A percentile compares a stretch with the other conserved stretches of the same genome.
These are phyloP conservation scores for Neofusicoccum kwambonambiense DNA, from an alignment of 2,329 filamentous ascomycete species.

Conservation along the genomic window DNA sequence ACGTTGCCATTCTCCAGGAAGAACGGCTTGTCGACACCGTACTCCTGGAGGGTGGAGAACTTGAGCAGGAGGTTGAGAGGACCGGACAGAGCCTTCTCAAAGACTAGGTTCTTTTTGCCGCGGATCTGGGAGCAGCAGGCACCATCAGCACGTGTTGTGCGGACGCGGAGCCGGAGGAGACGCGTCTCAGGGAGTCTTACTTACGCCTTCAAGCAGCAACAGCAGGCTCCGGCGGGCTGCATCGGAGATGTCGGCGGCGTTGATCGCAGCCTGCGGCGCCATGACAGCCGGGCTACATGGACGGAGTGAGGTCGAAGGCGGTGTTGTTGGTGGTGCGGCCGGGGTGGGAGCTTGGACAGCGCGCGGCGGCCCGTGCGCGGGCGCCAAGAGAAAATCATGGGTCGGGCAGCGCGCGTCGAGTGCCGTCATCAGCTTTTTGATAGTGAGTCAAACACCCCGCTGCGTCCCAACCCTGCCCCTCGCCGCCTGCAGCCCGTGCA, in stretches of 20 bases:
- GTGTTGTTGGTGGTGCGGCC: not conserved
- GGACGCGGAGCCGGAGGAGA: not conserved
- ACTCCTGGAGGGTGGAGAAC: slow-evolving; percentile 91
- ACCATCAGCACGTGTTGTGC: not conserved
- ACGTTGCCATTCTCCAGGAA: slow-evolving; percentile 94
- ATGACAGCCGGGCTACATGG: slow-evolving; percentile 44
- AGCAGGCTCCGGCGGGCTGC: slow-evolving; percentile 87
- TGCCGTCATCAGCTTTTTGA: slow-evolving; percentile 3
- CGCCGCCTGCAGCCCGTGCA: slow-evolving; percentile 8
- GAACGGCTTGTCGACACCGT: slow-evolving; percentile 97
- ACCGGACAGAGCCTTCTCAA: slow-evolving; percentile 86
- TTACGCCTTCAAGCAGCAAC: slow-evolving; percentile 89
- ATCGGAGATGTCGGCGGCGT: slow-evolving; percentile 71
- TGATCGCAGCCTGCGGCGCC: slow-evolving; percentile 70
- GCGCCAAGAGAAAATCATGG: not conserved
- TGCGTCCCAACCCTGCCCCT: not conserved
- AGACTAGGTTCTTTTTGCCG: slow-evolving; percentile 96
- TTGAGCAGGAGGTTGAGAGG: slow-evolving; percentile 90
- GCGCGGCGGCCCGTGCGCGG: not conserved
- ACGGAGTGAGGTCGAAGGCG: not conserved
- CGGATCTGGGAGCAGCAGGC: slow-evolving; percentile 66
- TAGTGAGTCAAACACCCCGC: slow-evolving; percentile 11
- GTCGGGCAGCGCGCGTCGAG: slow-evolving; percentile 1
- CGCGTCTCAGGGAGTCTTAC: slow-evolving; percentile 48
- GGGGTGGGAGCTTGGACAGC: not conserved